Evolutionary conservation across 441 rosid genomes (phyloP), one percentile per base, ranked within the genome.

Genomic region (Dalechampia spathulata): DNA sequence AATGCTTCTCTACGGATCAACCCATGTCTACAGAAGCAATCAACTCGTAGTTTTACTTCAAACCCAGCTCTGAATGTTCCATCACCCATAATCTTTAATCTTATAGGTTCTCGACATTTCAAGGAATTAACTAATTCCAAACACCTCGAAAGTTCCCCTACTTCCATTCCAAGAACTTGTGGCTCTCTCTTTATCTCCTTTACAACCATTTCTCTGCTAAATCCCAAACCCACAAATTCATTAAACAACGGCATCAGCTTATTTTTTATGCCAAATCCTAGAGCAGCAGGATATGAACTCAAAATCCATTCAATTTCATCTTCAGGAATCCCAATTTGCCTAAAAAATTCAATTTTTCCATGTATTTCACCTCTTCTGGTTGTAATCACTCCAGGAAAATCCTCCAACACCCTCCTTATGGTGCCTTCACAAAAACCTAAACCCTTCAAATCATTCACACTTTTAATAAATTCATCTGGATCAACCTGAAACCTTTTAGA

Each of bases 41-140:
- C 88, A 52, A 84, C 73, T 66, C 85, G 77, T 7, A 72, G 74
- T 58, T 89, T 86, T 71, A 76, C 88, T 64, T 84, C 68, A 17
- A 80, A 75, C n/a, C 81, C 95, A 65, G 90, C 92, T 66, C 79
- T 81, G 23, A 86, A 75, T 22, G 57, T 49, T 45, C 95, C 95
- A 2, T 69, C 68, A 2, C 66, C 52, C 27, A 86, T 68, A 61
- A 86, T 81, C 55, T 62, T 70, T 43, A 57, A 55, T 53, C 69
- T 82, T 32, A 83, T 79, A 0, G 72, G 67, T 57, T 68, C 81
- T 3, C 97, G 76, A 48, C 92, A 86, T 74, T 82, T 82, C 59
- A 89, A 72, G 15, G 78, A 52, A 47, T 58, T 58, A 34, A 86
- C 52, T 60, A 86, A 61, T 32, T 77, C 79, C 74, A 89, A 49